Base-by-base conservation (phyloP, 768 basidiomycete genomes). In the Melanogaster broomeanus region DNA sequence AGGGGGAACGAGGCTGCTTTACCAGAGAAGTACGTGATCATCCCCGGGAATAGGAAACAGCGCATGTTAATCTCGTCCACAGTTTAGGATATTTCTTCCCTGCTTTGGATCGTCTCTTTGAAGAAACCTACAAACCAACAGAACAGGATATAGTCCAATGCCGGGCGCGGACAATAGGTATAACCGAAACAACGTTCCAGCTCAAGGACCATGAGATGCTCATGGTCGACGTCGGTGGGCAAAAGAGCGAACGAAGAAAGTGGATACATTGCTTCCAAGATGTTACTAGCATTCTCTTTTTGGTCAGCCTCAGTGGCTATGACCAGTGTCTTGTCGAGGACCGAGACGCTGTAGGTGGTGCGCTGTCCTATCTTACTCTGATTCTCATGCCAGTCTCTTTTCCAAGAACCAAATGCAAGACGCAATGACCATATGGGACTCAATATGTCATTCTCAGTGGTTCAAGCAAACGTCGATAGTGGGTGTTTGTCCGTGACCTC, bases 361-460 rank as follows among this genome's bases (percentile, higher is more conserved):
- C 35, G 2, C 22, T 34, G 10, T 7, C 18, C 3, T 34, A 4
- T 21, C 22, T 48, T 48, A 22, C 27, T 38, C 44, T 15, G 10
- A 11, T 25, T 27, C 28, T 52, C 24, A 57, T 37, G 42, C 43
- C 12, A 16, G 30, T 37, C 41, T 55, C 30, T 1, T 45, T 28
- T 18, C 27, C 7, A 62, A 94, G 88, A 98, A 98, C 65, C 94
- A 96, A 85, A 96, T 98, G 93, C 90, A 95, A 75, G 94, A 98
- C 57, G 92, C 94, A 4, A 89, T 98, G 85, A 92, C 92, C n/a
- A 92, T 98, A 44, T 98, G 94, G 88, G 94, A 98, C 61, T 93
- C 93, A 37, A 95, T 98, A 79, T 95, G 93, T 72, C 93, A 97
- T 68, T 95, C 93, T 10, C 93, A 95, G 58, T 97, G 93, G 93